Conservation (phyloP, 495 filamentous ascomycete genomes). For the Daldinia bambusicola region DNA sequence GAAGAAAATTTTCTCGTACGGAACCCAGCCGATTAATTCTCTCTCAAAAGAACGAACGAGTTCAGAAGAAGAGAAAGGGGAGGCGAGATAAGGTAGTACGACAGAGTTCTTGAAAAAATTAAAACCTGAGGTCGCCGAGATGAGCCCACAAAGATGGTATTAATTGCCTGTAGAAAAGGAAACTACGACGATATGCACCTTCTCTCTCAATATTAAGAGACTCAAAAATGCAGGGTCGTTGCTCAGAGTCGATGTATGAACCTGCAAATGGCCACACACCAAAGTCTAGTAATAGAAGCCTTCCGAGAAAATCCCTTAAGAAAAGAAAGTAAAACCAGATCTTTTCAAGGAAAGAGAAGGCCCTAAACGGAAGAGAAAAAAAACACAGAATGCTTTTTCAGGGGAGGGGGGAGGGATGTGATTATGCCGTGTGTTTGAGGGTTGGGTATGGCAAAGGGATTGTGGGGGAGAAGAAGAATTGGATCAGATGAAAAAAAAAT, state of each 20-base stretch:
- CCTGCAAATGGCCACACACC: conserved; percentile 22
- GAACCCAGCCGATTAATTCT: conserved; percentile 48
- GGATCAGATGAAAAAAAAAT: conserved; percentile 53
- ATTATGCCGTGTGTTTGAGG: conserved; percentile 44
- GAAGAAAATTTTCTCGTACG: conserved; percentile 43
- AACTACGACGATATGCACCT: conserved; percentile 29
- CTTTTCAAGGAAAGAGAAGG: conserved; percentile 49
- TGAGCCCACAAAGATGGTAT: conserved; percentile 23
- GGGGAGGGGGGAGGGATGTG: conserved; percentile 29
- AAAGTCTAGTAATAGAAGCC: conserved; percentile 37
- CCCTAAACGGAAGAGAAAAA: conserved; percentile 39
- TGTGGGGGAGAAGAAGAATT: conserved; percentile 49
- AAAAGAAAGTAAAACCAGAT: conserved; percentile 53
- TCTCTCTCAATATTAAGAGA: conserved; percentile 35
- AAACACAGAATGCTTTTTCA: conserved; percentile 45
- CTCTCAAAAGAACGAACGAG: conserved; percentile 56
- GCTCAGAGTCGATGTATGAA: conserved; percentile 3
- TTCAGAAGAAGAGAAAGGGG: conserved; percentile 47
- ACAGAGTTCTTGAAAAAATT: conserved; percentile 16
- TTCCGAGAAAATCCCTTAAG: conserved; percentile 49
- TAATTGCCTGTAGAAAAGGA: conserved; percentile 18
- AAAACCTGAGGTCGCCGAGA: conserved; percentile 16
- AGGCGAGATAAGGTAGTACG: conserved; percentile 27
- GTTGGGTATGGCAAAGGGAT: conserved; percentile 51
- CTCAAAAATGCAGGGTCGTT: conserved; percentile 21